Evolutionary conservation across 345 rosid species (phyloP).

Genomic region (Diplotaxis tenuifolia): DNA sequence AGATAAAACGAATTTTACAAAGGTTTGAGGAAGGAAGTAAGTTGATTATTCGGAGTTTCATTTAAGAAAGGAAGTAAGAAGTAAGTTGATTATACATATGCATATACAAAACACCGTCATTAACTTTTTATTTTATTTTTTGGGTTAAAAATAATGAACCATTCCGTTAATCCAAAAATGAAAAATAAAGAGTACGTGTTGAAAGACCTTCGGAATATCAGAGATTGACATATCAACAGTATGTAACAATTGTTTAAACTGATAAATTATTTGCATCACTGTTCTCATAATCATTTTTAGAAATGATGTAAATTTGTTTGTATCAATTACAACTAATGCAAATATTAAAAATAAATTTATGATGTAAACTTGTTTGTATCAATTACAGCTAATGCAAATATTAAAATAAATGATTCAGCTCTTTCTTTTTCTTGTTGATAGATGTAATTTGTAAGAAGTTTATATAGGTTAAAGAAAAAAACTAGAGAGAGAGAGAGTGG

Average conservation of each 20-base stretch:
- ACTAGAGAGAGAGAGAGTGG: background rate
- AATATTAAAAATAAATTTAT: too few species aligned
- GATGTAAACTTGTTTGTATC: too few species aligned
- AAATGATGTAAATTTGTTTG: too few species aligned
- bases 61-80: too few species aligned
- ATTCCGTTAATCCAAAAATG: background rate
- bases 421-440: background rate
- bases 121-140: background rate
- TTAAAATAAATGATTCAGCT: too few species aligned
- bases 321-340: too few species aligned
- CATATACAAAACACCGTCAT: background rate
- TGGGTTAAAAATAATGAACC: background rate
- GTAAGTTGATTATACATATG: background rate
- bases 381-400: too few species aligned
- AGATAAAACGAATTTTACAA: background rate
- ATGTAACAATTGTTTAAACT: too few species aligned
- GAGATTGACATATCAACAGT: background rate
- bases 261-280: too few species aligned
- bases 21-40: background rate
- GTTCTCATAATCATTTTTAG: too few species aligned
- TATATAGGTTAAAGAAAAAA: slow-evolving; percentile 5
- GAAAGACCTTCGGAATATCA: background rate
- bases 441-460: background rate
- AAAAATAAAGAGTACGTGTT: background rate
- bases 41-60: background rate